Evolutionary conservation across 2,329 filamentous ascomycete species (phyloP).

Genomic region (Fusarium zealandicum): DNA sequence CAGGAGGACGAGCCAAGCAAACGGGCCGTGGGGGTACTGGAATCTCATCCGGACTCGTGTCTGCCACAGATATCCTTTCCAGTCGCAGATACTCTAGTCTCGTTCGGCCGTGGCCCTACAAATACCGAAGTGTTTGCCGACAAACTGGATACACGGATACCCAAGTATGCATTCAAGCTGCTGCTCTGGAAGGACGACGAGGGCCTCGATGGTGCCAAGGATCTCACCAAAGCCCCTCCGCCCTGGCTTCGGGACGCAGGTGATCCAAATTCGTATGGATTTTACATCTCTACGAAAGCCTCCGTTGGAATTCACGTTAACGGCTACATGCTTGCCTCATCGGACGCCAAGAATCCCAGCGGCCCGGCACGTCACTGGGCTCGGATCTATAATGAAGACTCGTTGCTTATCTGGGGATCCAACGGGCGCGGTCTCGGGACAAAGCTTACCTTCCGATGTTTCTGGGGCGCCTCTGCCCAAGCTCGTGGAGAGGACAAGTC

Average conservation of each 20-base stretch:
- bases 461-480: slow-evolving; percentile 62
- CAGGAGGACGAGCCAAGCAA: slow-evolving; percentile 45
- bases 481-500: slow-evolving; percentile 44
- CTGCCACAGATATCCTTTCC: slow-evolving; percentile 68
- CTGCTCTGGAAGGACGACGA: slow-evolving; percentile 74
- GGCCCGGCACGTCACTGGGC: slow-evolving; percentile 68
- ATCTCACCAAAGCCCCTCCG: slow-evolving; percentile 62
- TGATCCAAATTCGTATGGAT: slow-evolving; percentile 65
- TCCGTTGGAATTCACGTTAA: slow-evolving; percentile 81
- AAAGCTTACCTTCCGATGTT: slow-evolving; percentile 60
- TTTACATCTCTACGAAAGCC: slow-evolving; percentile 82
- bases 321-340: slow-evolving; percentile 66
- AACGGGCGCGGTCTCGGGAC: slow-evolving; percentile 51
- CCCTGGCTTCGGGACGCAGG: slow-evolving; percentile 47
- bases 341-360: slow-evolving; percentile 60
- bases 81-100: slow-evolving; percentile 71
- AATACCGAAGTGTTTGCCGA: slow-evolving; percentile 74
- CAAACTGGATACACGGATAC: slow-evolving; percentile 72
- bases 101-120: slow-evolving; percentile 76
- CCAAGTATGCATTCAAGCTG: slow-evolving; percentile 82
- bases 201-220: slow-evolving; percentile 66
- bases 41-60: slow-evolving; percentile 70
- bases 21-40: slow-evolving; percentile 68
- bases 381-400: slow-evolving; percentile 77
- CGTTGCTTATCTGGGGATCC: slow-evolving; percentile 73